Conservation (phyloP, 345 rosid genomes). For the Carallia brachiata region DNA sequence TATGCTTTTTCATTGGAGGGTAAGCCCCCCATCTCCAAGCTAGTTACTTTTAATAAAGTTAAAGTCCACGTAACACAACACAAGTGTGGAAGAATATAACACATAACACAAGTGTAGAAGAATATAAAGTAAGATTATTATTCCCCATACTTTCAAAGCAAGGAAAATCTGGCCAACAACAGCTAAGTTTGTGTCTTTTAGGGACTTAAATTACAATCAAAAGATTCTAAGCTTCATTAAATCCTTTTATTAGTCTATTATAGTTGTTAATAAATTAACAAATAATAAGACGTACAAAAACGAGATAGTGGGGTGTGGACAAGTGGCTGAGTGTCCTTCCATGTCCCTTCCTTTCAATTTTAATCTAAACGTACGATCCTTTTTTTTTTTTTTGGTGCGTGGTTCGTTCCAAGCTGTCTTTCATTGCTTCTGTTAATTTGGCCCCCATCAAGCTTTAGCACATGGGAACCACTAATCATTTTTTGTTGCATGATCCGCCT, state of each 20-base stretch:
- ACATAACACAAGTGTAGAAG: constrained; percentile 1
- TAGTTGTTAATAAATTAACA: constrained; percentile 22
- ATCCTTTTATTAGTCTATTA: constrained; percentile 17
- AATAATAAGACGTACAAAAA: constrained; percentile 8
- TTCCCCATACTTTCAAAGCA: constrained; percentile 29
- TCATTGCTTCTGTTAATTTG: constrained; percentile 11
- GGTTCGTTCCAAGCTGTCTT: constrained; percentile 39
- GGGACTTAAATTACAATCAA: constrained; percentile 25
- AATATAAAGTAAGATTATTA: constrained; percentile 26
- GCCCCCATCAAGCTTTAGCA: constrained; percentile 45
- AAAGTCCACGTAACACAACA: neutral
- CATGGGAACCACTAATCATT: constrained; percentile 42
- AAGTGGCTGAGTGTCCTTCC: constrained; percentile 31
- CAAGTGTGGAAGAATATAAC: constrained; percentile 13
- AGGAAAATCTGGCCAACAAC: constrained; percentile 33
- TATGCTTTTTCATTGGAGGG: constrained; percentile 26
- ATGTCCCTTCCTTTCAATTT: constrained; percentile 9
- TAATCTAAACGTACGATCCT: neutral
- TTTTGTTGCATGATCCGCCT: too few species aligned
- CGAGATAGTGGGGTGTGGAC: constrained; percentile 25
- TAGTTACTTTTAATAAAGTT: constrained; percentile 26
- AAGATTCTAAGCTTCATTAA: constrained; percentile 44
- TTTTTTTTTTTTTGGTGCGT: too few species aligned
- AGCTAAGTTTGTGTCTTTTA: constrained; percentile 38
- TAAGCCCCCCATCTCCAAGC: constrained; percentile 8